Base-by-base conservation (phyloP, 2,329 filamentous ascomycete genomes). In the Verticillium isaacii region DNA sequence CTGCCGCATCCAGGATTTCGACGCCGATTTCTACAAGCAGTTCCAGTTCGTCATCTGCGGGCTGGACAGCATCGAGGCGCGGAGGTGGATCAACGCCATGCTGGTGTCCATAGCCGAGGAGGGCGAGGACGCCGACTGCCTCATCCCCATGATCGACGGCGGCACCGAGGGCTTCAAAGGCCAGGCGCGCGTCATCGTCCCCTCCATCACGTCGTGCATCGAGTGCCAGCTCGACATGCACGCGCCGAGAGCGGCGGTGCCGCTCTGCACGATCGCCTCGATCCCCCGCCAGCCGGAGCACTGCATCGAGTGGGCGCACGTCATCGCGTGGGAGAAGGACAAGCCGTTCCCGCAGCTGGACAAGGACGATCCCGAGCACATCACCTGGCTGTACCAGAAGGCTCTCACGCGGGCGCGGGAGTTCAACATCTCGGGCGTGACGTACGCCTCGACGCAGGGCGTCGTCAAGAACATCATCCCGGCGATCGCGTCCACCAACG, bases 401-500 rank as follows among this genome's bases (percentile, higher is more conserved):
- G 93, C 95, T 0, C 83, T 94, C 17, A 77, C 84, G 56, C 90
- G 95, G 39, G 93, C 95, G 0, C 76, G 88, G 62, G 91, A 99
- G 72, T 99, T 96, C 78, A 89, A 90, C 69, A 99, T 99, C 68
- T 76, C 87, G 0, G 96, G 95, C 9, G 92, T 99, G 62, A 98
- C 95, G 1, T 99, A 99, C 75, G 89, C 91, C 6, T 88, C 97
- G 75, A 97, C 96, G 0, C 95, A 99, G 74, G 96, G 95, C 61
- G 96, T 98, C 2, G 92, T 99, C 70, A 99, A 99, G 78, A 99
- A 99, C 77, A 99, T 99, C 75, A 99, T 99, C 64, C 95, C 95
- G 0, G 96, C 95, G 32, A 99, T 99, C 70, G 95, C 95, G 19
- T 97, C 93, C 1, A 99, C 95, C 7, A 99, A 99, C 73, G 94